Conservation (phyloP, 1,139 yeast genomes). For the Geotrichum candidum region DNA sequence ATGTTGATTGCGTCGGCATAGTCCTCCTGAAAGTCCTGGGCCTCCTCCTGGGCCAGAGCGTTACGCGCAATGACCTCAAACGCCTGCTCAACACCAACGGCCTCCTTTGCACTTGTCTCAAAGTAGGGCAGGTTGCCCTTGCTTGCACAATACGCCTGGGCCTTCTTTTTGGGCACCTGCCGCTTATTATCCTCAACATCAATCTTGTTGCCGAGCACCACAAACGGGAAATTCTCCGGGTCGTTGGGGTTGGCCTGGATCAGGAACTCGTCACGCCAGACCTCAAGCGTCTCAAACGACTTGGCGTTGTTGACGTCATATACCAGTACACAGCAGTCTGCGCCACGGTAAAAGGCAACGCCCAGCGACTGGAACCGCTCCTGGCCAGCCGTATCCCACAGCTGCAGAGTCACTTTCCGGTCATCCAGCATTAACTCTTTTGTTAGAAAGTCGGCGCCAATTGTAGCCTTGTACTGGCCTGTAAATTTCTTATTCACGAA, state of each 20-base stretch:
- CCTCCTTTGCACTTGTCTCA: conserved; percentile 92
- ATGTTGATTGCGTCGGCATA: conserved; percentile 94
- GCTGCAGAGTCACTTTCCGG: conserved; percentile 73
- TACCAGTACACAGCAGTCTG: conserved; percentile 95
- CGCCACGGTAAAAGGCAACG: conserved; percentile 96
- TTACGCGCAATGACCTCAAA: conserved; percentile 93
- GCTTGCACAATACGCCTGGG: conserved; percentile 77
- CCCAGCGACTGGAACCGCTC: conserved; percentile 90
- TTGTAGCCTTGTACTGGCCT: conserved; percentile 94
- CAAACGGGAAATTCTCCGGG: conserved; percentile 94
- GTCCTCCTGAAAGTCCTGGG: conserved; percentile 83
- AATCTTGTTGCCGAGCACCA: conserved; percentile 87
- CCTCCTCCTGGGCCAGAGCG: conserved; percentile 87
- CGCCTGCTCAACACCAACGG: conserved; percentile 89
- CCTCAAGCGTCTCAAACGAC: conserved; percentile 80
- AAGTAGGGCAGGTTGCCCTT: conserved; percentile 89
- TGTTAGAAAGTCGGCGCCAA: conserved; percentile 94
- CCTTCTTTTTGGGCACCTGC: conserved; percentile 74
- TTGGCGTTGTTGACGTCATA: conserved; percentile 92
- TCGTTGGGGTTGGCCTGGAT: conserved; percentile 89
- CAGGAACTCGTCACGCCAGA: conserved; percentile 94
- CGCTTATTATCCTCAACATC: conserved; percentile 91
- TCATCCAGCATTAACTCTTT: conserved; percentile 84
- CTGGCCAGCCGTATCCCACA: conserved; percentile 89
- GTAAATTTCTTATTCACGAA: conserved; percentile 93